A percentile compares a stretch with the other conserved stretches of the same genome.
Conservation (phyloP, 1,284 basidiomycete species). For the Cutaneotrichosporon mucoides region DNA sequence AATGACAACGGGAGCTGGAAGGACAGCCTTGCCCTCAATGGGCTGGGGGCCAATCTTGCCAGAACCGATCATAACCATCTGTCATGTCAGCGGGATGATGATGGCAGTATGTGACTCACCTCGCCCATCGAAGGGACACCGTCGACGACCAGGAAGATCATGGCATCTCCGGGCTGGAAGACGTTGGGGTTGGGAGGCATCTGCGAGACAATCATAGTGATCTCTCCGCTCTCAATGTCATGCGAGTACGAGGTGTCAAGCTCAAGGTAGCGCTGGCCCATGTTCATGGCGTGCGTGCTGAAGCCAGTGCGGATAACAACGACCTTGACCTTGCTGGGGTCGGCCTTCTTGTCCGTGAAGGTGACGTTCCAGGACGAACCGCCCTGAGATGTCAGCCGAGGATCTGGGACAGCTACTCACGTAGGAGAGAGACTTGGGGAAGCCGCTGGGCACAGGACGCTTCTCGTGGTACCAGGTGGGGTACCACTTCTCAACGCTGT, state of each 20-base stretch:
- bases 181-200: slow-evolving; percentile 77
- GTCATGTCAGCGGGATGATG: background rate
- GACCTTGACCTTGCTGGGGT: slow-evolving; percentile 58
- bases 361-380: slow-evolving; percentile 73
- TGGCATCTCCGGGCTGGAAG: slow-evolving; percentile 78
- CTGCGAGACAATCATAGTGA: slow-evolving; percentile 72
- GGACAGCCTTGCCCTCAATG: slow-evolving; percentile 50
- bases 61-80: slow-evolving; percentile 67
- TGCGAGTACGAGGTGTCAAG: slow-evolving; percentile 78
- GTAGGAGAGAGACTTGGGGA: slow-evolving; percentile 50
- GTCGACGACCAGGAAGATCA: slow-evolving; percentile 72
- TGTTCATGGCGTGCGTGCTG: slow-evolving; percentile 84
- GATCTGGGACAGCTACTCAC: background rate
- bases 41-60: slow-evolving; percentile 71
- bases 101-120: background rate
- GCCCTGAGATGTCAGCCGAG: slow-evolving; percentile 51
- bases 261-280: slow-evolving; percentile 55
- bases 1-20: slow-evolving; percentile 53
- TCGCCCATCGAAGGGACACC: slow-evolving; percentile 77
- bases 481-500: slow-evolving; percentile 49
- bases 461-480: slow-evolving; percentile 57
- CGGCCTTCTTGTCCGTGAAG: slow-evolving; percentile 58
- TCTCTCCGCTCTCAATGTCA: slow-evolving; percentile 63
- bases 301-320: slow-evolving; percentile 82
- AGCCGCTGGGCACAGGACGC: slow-evolving; percentile 57